Evolutionary conservation across 192 early-diverging fungal species (phyloP), one percentile per base, ranked within the genome.

Genomic region (Podochytrium sp.): DNA sequence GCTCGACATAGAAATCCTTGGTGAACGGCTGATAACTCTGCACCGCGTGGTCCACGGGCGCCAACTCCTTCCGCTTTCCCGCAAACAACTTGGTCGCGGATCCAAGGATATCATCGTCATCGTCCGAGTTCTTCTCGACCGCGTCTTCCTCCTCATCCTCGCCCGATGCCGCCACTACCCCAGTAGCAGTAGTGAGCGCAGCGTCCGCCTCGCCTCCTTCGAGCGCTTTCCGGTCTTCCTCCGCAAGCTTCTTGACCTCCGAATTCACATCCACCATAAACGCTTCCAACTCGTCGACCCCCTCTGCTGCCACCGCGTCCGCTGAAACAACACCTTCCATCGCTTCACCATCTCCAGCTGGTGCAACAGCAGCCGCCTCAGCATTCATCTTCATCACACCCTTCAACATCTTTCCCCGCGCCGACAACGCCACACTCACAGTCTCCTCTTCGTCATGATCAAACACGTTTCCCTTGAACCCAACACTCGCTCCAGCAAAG

Each of bases 1-100:
- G 96, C 59, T 98, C 97, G 34, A 98, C 92, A 75, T 92, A 98
- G 79, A 99, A 98, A 76, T 97, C 86, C 70, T 96, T 95, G 47
- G 90, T 84, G 78, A 98, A 98, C 38, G 81, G 78, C 72, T 95
- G 93, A 72, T 99, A 98, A 20, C 87, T 84, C 63, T 94, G 89
- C 57, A 87, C 86, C 4, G 88, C 81, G 77, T 99, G 96, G 71
- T 99, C 93, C 18, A 96, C 93, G 0, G 87, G 78, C 0, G 91
- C 86, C 35, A 98, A 78, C 56, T 99, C 96, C 81, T 97, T 98
- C 69, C 92, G 91, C 76, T 97, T 97, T 10, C 91, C 83, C 33
- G 89, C 80, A 20, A 85, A 58, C 53, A 79, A 89, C 73, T 94
- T 95, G 3, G 94, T 93, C 10, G 93, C 92, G 27, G 75, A 73